Evolutionary conservation across 352 stramenopile species (phyloP).

Genomic region (Bremia lactucae): DNA sequence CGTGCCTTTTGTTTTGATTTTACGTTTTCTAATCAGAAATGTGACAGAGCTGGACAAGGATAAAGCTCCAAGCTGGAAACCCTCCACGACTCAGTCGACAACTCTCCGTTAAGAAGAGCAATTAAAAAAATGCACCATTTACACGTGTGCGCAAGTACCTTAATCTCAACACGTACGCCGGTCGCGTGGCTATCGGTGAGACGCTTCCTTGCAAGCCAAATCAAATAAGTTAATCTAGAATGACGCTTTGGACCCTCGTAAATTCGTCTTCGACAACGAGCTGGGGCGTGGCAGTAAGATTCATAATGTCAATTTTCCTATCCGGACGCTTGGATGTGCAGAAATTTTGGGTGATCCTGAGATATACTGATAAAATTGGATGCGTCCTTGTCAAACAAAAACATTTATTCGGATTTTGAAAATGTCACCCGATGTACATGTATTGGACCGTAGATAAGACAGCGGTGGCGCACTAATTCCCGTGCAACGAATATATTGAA

Average conservation of each 20-base stretch:
- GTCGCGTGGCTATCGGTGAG: conserved; percentile 26
- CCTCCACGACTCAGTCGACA: no score
- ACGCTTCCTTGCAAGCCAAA: conserved; percentile 29
- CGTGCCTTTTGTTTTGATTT: no score
- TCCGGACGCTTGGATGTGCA: conserved; percentile 42
- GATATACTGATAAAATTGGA: conserved; percentile 30
- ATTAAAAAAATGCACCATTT: conserved; percentile 55
- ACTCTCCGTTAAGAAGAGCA: conserved; percentile 35
- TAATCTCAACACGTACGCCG: conserved; percentile 52
- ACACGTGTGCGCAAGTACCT: conserved; percentile 58
- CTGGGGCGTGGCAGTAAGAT: conserved; percentile 53
- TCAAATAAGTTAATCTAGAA: conserved; percentile 30
- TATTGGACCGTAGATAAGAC: no score
- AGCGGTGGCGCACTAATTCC: no score
- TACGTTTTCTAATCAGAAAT: no score
- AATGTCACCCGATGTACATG: no score
- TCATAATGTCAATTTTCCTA: conserved; percentile 27
- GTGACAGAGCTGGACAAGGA: no score
- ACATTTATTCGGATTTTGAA: neutral
- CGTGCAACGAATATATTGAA: no score
- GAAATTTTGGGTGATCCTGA: conserved; percentile 37
- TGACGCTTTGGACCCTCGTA: conserved; percentile 35
- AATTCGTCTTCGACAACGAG: conserved; percentile 52
- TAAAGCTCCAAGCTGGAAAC: no score
- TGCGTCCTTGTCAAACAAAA: conserved; percentile 12